Evolutionary conservation across 495 filamentous ascomycete species (phyloP), one percentile per base, ranked within the genome.

Genomic region (Pyronema domesticum): DNA sequence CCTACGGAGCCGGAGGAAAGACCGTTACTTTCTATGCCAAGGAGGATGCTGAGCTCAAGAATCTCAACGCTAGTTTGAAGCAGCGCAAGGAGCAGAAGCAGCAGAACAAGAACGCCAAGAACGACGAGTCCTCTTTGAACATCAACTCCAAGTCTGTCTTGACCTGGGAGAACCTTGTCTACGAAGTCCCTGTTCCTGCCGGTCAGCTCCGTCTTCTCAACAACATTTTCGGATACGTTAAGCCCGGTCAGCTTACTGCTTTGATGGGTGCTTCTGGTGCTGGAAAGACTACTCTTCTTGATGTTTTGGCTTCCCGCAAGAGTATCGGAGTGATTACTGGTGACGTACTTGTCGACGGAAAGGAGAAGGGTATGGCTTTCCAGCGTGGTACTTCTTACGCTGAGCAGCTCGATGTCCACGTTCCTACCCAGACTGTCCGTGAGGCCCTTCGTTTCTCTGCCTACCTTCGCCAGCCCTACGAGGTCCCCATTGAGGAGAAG

Each of bases 191-290:
- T 0, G 76, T 84, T 14, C 74, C 79, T 0, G 76, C 74, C 9
- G 45, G 45, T 13, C 78, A 79, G 34, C 73, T 81, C 10, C 77
- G 74, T 1, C 74, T 89, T 7, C 72, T 89, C 11, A 78, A 85
- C 55, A 72, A 79, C 42, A 75, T 89, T 6, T 83, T 76, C 57
- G 86, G 86, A 4, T 89, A 82, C 56, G 84, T 88, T 51, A 76
- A 82, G 55, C 85, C 86, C 0, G 85, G 86, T 0, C 72, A 83
- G 60, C 70, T 93, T 4, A 89, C 84, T 1, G 86, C 85, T 9
- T 68, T 91, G 10, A 88, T 89, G 85, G 86, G 86, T 6, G 81
- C 82, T 8, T 85, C 81, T 3, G 86, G 86, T n/a, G 86, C 86
- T 10, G 86, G 86, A 5, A 93, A 93, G 62, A 93, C 86, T 0